These are phyloP conservation scores for Colletotrichum gloeosporioides DNA, from an alignment of 2,329 filamentous ascomycete species.

Conservation along the genomic window DNA sequence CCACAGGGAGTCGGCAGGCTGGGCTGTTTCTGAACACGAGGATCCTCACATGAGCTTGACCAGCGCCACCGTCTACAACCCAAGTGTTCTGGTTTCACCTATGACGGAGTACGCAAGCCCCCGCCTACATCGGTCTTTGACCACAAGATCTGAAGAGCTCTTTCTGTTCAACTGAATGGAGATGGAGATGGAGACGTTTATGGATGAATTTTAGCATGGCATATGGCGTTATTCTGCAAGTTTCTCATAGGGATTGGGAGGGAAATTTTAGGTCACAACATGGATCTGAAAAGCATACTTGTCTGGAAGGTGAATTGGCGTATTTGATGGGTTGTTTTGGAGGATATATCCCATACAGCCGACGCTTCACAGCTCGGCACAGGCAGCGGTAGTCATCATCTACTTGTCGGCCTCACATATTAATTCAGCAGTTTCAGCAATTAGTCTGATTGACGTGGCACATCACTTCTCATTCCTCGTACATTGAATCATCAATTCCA, in stretches of 20 bases:
- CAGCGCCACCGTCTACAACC: conserved; percentile 6
- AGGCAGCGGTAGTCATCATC: too few relatives aligned
- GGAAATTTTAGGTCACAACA: neutral
- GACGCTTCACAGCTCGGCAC: neutral
- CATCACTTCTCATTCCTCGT: neutral
- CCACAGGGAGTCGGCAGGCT: conserved; percentile 28
- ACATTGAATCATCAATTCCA: neutral
- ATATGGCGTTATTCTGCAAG: neutral
- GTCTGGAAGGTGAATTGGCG: neutral
- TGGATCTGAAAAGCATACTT: neutral
- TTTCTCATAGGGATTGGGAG: neutral
- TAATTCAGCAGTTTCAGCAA: neutral
- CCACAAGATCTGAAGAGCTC: conserved; percentile 48
- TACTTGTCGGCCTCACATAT: neutral
- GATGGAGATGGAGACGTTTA: neutral
- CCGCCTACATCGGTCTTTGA: conserved; percentile 37
- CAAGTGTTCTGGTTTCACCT: conserved; percentile 38
- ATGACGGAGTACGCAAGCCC: conserved; percentile 34
- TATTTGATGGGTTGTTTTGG: neutral
- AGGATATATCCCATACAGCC: conserved; percentile 19
- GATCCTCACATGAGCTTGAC: conserved; percentile 10
- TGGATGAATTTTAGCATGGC: neutral
- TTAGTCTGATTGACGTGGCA: neutral
- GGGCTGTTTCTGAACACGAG: conserved; percentile 25
- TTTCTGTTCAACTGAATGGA: conserved; percentile 27